Percentiles rank a stretch among this genome's conserved stretches.
Conservation (phyloP, 345 rosid genomes). For the Arabidopsis arenosa region DNA sequence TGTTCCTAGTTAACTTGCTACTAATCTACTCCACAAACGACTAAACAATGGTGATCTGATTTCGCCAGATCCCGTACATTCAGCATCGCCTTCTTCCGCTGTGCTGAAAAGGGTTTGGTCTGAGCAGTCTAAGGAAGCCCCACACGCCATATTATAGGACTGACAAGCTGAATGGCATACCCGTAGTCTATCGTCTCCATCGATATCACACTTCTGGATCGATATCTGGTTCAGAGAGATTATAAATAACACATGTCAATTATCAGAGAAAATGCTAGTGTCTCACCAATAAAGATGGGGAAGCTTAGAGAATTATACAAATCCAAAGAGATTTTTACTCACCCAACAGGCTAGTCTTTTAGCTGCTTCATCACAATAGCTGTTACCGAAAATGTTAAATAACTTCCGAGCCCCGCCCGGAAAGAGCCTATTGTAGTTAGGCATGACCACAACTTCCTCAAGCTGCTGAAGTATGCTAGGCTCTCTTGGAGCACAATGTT, state of each 20-base stretch:
- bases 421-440: conserved; percentile 87
- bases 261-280: conserved; percentile 3
- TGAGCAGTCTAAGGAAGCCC: conserved; percentile 95
- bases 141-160: conserved; percentile 89
- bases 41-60: conserved; percentile 61
- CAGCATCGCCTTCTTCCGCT: conserved; percentile 72
- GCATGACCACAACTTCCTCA: conserved; percentile 97
- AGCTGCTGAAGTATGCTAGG: conserved; percentile 90
- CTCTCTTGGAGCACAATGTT: conserved; percentile 97
- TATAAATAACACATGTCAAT: conserved; percentile 9
- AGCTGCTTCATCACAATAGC: conserved; percentile 87
- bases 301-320: background rate
- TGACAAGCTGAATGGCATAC: conserved; percentile 96
- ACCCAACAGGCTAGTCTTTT: conserved; percentile 99
- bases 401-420: conserved; percentile 89
- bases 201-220: conserved; percentile 91
- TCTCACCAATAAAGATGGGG: background rate
- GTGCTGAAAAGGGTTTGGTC: conserved; percentile 96
- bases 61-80: conserved; percentile 88
- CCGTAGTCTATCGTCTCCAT: conserved; percentile 93
- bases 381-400: conserved; percentile 75
- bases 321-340: conserved; percentile 21
- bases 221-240: conserved; percentile 68
- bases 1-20: conserved; percentile 40
- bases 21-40: conserved; percentile 49